Base-by-base conservation (phyloP, 257 asterid species). In the Rehmannia glutinosa region DNA sequence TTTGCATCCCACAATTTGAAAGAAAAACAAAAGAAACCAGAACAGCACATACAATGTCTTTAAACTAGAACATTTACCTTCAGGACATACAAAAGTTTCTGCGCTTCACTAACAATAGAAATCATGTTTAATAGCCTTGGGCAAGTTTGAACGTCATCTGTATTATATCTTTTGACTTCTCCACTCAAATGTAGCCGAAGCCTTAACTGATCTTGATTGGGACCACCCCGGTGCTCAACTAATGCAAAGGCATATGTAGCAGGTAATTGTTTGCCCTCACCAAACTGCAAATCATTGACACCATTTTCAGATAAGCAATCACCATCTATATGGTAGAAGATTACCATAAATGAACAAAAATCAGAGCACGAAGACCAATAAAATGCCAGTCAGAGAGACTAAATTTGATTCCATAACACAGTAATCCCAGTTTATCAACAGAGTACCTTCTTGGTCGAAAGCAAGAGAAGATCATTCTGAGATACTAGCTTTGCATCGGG, bases 211-310 rank as follows among this genome's bases (percentile, higher is more conserved):
- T 81, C 83, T 64, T 91, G 96, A 55, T n/a, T n/a, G n/a, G n/a
- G n/a, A n/a, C n/a, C n/a, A n/a, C n/a, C n/a, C n/a, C 97, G 96
- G 61, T 88, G 85, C 85, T 94, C 99, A 68, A 91, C 96, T 65
- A 91, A 70, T 5, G 96, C 99, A 88, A 94, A 94, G 8, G 95
- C 97, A 81, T 94, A 91, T 36, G 88, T 77, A 57, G 73, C 74
- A 9, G 99, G 95, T 69, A 85, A 76, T 32, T 45, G 57, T 77
- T 84, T 81, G 58, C 85, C 89, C 61, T 82, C 90, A 54, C 76
- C 97, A 67, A 86, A 69, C 94, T 88, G 85, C 78, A 77, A 69
- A 43, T 17, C 43, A 53, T 32, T 35, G 32, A 54, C 46, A 25
- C 13, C 30, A 64, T 8, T 63, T 66, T 52, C 69, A 66, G 46